Percentiles rank a stretch among this genome's conserved stretches.
Evolutionary conservation across 331 rosid species (phyloP).

Genomic region (Dryas integrifolia): DNA sequence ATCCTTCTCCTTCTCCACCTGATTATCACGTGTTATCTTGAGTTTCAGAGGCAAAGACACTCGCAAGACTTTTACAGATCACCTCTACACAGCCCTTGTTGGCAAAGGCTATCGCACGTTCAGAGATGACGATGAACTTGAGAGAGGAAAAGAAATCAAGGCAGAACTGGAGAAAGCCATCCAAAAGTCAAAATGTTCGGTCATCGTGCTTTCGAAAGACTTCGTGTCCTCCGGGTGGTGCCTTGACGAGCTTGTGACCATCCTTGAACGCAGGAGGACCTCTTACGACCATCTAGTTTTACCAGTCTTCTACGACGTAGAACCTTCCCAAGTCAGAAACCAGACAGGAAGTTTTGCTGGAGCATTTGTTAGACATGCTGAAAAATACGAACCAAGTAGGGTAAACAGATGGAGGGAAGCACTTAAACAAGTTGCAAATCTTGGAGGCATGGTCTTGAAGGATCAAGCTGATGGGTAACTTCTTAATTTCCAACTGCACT

Average conservation of each 20-base stretch:
- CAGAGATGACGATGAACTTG: too few species aligned
- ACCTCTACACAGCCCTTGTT: too few species aligned
- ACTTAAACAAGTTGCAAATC: background rate
- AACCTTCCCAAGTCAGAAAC: slow-evolving; percentile 16
- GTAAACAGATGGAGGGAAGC: background rate
- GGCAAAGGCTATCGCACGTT: too few species aligned
- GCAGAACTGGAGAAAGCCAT: background rate
- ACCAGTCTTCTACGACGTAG: slow-evolving; percentile 15
- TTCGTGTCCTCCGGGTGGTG: background rate
- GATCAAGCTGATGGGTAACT: slow-evolving; percentile 13
- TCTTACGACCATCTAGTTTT: slow-evolving; percentile 4
- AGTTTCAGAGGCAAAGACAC: background rate
- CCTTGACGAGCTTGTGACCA: slow-evolving; percentile 1
- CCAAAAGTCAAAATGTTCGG: background rate
- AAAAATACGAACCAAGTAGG: background rate
- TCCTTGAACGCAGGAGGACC: background rate
- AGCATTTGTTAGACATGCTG: slow-evolving; percentile 11
- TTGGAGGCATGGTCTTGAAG: slow-evolving; percentile 15
- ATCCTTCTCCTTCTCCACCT: too few species aligned
- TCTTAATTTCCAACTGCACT: too few species aligned
- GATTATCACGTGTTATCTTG: slow-evolving; percentile 3
- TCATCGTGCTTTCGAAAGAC: background rate
- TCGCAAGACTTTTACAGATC: too few species aligned
- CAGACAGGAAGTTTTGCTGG: background rate
- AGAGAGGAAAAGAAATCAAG: background rate